A percentile compares a stretch with the other conserved stretches of the same genome.
These are phyloP conservation scores for Wickerhamiella infanticola DNA, from an alignment of 1,139 yeast species.

Conservation along the genomic window DNA sequence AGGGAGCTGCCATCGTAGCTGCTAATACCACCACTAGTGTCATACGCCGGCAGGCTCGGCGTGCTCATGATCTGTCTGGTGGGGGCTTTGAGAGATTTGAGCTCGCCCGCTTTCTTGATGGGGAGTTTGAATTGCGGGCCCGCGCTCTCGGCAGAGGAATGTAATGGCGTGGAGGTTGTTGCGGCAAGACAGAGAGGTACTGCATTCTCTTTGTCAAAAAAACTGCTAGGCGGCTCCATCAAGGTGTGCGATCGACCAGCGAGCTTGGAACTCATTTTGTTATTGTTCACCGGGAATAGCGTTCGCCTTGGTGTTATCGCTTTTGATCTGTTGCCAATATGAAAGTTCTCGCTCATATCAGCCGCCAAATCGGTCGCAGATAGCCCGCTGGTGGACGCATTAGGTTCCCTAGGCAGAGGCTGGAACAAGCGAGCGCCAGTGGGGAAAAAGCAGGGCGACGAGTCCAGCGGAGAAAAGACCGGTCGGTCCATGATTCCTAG, in stretches of 20 bases:
- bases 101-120: neutral
- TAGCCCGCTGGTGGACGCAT: conserved; percentile 14
- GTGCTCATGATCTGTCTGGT: conserved; percentile 1
- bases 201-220: neutral
- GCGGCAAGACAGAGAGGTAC: neutral
- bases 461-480: neutral
- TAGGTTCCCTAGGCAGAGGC: neutral
- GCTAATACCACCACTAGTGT: neutral
- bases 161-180: neutral
- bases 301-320: conserved; percentile 24
- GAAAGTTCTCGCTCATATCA: conserved; percentile 34
- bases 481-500: neutral
- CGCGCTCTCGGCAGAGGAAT: neutral
- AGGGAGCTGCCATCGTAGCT: neutral
- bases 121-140: neutral
- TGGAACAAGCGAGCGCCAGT: neutral
- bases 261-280: neutral
- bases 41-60: neutral
- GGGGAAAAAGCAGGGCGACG: neutral
- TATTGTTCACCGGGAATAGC: conserved; percentile 15
- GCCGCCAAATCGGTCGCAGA: conserved; percentile 30
- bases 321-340: conserved; percentile 21
- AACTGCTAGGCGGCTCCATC: neutral
- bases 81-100: neutral
- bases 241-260: neutral